A percentile compares a stretch with the other conserved stretches of the same genome.
Evolutionary conservation across 2,329 filamentous ascomycete genomes (phyloP).

Genomic region (Capronia americana): DNA sequence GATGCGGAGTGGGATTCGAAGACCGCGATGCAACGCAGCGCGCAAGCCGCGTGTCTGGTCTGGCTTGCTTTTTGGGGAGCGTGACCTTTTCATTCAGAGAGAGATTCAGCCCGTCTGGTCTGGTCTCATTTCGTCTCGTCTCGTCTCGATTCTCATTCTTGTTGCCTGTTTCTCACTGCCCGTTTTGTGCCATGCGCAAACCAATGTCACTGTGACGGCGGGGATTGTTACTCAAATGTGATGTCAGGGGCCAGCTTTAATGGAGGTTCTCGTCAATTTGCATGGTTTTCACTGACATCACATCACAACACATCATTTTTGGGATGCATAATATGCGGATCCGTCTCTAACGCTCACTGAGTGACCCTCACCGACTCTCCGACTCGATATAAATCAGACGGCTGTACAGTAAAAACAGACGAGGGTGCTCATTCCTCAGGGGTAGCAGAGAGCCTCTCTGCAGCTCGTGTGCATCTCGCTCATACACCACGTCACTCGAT

Average conservation of each 20-base stretch:
- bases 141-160: neutral
- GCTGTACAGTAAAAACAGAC: neutral
- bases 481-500: neutral
- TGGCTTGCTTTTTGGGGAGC: too few species aligned
- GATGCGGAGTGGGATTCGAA: too few species aligned
- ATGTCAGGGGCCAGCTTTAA: neutral
- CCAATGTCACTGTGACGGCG: too few species aligned
- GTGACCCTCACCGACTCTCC: neutral
- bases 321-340: neutral
- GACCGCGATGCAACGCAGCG: too few species aligned
- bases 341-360: neutral
- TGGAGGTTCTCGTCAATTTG: neutral
- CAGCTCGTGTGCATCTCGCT: neutral
- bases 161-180: neutral
- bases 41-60: too few species aligned
- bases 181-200: too few species aligned
- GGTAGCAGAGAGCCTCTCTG: neutral
- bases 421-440: neutral
- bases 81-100: too few species aligned
- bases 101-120: too few species aligned
- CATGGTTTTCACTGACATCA: neutral
- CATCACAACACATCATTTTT: neutral
- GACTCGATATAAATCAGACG: neutral
- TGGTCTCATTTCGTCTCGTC: too few species aligned
- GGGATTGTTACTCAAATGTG: too few species aligned